A percentile compares a stretch with the other conserved stretches of the same genome.
Evolutionary conservation across 1,284 basidiomycete genomes (phyloP).

Genomic region (Moesziomyces aphidis): DNA sequence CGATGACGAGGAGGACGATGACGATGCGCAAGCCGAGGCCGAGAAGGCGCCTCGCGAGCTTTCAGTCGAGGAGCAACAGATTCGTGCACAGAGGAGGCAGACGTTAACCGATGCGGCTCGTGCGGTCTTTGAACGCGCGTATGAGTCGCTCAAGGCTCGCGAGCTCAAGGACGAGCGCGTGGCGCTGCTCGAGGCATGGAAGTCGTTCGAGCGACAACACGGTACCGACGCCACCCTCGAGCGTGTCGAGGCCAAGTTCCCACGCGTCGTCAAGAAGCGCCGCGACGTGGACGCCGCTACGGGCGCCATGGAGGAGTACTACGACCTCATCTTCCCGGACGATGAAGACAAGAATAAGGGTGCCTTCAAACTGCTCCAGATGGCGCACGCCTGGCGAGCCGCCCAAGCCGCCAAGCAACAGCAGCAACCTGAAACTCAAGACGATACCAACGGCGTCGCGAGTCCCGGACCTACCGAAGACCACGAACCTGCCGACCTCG

Average conservation of each 20-base stretch:
- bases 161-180: constrained; percentile 91
- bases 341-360: constrained; percentile 63
- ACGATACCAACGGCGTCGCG: neutral
- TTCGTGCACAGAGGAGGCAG: constrained; percentile 69
- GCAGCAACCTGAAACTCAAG: neutral
- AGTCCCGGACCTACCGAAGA: neutral
- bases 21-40: constrained; percentile 72
- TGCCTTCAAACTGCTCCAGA: constrained; percentile 61
- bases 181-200: constrained; percentile 90
- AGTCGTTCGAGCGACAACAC: constrained; percentile 83
- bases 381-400: constrained; percentile 62
- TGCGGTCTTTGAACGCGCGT: constrained; percentile 84
- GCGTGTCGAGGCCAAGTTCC: constrained; percentile 88
- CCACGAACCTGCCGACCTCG: neutral
- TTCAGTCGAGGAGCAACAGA: constrained; percentile 37
- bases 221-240: constrained; percentile 74
- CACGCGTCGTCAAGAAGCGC: constrained; percentile 82
- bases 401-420: constrained; percentile 43
- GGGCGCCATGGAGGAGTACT: constrained; percentile 64
- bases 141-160: constrained; percentile 83
- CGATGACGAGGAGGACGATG: constrained; percentile 75
- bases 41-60: constrained; percentile 34
- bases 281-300: constrained; percentile 40
- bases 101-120: constrained; percentile 79
- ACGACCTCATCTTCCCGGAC: constrained; percentile 66